phyloP scores from a whole-genome alignment of 1,284 basidiomycete genomes.

The Tylopilus orsonianus region DNA sequence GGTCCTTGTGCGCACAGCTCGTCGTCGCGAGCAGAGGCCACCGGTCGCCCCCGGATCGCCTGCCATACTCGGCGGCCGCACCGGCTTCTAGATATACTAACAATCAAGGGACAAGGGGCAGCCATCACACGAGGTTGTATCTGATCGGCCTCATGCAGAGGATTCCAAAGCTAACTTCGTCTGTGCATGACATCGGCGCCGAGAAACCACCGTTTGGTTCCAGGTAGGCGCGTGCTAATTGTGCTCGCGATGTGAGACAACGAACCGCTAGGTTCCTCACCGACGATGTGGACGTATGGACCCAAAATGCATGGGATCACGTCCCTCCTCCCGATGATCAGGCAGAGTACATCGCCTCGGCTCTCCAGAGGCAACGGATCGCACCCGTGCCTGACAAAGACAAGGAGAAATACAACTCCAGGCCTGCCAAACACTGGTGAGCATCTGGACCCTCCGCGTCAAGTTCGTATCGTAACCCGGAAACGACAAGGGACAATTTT shows the following conservation, averaged over 20 bases:
- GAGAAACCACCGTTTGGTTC: slow-evolving; percentile 72
- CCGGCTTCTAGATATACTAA: too few species aligned
- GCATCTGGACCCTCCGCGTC: slow-evolving; percentile 2
- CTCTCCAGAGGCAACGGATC: slow-evolving; percentile 65
- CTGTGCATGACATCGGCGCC: slow-evolving; percentile 57
- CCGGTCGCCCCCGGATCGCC: background rate
- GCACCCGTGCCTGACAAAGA: slow-evolving; percentile 70
- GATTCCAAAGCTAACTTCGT: slow-evolving; percentile 47
- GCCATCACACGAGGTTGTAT: slow-evolving; percentile 1
- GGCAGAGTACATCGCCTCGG: slow-evolving; percentile 61
- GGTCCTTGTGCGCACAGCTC: too few species aligned
- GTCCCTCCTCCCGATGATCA: slow-evolving; percentile 84
- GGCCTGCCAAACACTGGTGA: slow-evolving; percentile 72
- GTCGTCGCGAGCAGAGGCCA: too few species aligned
- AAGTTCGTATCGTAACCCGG: slow-evolving; percentile 6
- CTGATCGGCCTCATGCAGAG: slow-evolving; percentile 18
- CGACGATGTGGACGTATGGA: slow-evolving; percentile 64
- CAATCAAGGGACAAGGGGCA: too few species aligned
- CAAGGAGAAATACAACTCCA: slow-evolving; percentile 69
- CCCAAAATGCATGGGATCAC: slow-evolving; percentile 87
- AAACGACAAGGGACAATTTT: slow-evolving; percentile 77
- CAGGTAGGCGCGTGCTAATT: slow-evolving; percentile 40
- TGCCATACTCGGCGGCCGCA: background rate
- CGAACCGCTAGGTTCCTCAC: slow-evolving; percentile 55
- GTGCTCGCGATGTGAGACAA: too few species aligned